These are phyloP conservation scores for Fragaria ananassa DNA, from an alignment of 306 rosid genomes.

Conservation along the genomic window DNA sequence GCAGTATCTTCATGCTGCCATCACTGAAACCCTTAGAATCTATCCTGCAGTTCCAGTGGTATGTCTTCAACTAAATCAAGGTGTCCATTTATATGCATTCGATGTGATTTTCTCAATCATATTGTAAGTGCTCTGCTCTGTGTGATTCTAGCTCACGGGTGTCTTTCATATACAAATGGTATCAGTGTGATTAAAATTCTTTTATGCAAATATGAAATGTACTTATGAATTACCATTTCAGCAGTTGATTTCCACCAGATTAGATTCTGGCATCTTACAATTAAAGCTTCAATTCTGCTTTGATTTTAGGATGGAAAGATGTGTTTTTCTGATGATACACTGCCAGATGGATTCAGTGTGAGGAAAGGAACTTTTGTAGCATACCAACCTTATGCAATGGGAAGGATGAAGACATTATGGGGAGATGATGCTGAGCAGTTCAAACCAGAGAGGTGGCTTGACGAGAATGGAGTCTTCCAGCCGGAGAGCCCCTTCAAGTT, in stretches of 20 bases:
- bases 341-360: constrained; percentile 67
- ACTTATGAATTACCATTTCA: not conserved
- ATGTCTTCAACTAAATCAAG: constrained; percentile 10
- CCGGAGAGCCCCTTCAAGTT: constrained; percentile 69
- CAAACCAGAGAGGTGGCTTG: constrained; percentile 76
- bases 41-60: constrained; percentile 84
- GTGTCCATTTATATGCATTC: not conserved
- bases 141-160: not conserved
- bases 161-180: not conserved
- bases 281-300: not conserved
- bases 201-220: not conserved
- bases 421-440: constrained; percentile 75
- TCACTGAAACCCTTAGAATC: constrained; percentile 80
- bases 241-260: not conserved
- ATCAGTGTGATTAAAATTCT: not conserved
- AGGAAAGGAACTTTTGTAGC: constrained; percentile 56
- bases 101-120: not conserved
- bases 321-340: constrained; percentile 60
- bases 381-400: constrained; percentile 86
- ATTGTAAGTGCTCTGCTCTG: not conserved
- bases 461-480: constrained; percentile 51
- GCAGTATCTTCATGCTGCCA: constrained; percentile 71
- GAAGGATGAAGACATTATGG: constrained; percentile 78
- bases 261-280: not conserved
- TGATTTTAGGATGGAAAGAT: constrained; percentile 62